phyloP scores from a whole-genome alignment of 208 protist genomes.

The Endotrypanum monterogeii region DNA sequence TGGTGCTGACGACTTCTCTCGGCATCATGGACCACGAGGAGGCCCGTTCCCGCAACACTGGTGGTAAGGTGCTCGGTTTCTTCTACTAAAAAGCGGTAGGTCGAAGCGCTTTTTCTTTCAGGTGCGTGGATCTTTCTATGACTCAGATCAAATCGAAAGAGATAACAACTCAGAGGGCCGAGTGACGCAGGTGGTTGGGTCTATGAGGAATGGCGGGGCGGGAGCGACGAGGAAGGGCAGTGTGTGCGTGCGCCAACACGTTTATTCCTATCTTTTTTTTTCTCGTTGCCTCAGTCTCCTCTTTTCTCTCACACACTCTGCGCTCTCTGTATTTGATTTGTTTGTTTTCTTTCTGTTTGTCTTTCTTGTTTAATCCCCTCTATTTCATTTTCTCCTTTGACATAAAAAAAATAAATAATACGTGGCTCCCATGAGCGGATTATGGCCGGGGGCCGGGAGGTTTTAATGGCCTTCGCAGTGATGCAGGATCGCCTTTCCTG shows the following conservation, averaged over 20 bases:
- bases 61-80: constrained; percentile 99
- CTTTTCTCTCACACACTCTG: not conserved
- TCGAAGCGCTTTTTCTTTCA: not conserved
- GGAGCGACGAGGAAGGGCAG: not conserved
- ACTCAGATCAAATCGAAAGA: not conserved
- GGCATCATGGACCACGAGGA: constrained; percentile 99
- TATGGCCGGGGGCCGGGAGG: not conserved
- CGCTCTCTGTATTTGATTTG: not conserved
- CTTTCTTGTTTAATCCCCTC: not conserved
- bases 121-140: constrained; percentile 4
- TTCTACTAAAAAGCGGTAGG: constrained; percentile 96
- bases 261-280: not conserved
- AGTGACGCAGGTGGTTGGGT: not conserved
- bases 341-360: not conserved
- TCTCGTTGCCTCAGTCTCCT: not conserved
- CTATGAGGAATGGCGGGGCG: not conserved
- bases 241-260: not conserved
- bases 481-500: not conserved
- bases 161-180: not conserved
- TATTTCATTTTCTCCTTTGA: not conserved
- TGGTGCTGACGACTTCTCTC: constrained; percentile 99
- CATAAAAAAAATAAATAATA: not conserved
- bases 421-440: not conserved
- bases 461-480: not conserved
- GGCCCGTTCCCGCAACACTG: constrained; percentile 97